Conservation (phyloP, 129 eudicot species). For the Arctium minus region DNA sequence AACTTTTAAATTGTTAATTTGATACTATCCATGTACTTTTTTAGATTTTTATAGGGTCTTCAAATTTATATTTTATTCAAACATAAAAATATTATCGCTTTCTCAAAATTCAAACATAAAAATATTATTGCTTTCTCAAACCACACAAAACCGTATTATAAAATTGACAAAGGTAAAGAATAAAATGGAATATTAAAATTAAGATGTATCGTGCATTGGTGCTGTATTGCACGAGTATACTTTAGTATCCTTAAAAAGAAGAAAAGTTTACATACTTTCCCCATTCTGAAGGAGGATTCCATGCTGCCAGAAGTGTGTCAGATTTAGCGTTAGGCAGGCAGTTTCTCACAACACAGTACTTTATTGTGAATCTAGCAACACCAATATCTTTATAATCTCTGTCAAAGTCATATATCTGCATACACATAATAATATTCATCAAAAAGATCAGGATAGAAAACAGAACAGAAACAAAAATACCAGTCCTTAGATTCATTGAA, state of each 20-base stretch:
- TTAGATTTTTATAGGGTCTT: too few relatives aligned
- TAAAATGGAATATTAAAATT: too few relatives aligned
- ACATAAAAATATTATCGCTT: too few relatives aligned
- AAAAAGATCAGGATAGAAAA: not conserved
- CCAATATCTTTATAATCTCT: slow-evolving; percentile 93
- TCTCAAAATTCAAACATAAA: too few relatives aligned
- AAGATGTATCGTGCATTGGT: not conserved
- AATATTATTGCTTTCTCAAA: too few relatives aligned
- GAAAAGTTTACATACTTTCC: slow-evolving; percentile 65
- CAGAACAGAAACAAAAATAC: not conserved
- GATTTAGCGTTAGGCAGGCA: slow-evolving; percentile 89
- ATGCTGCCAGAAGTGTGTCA: slow-evolving; percentile 83
- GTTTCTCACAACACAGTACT: slow-evolving; percentile 72
- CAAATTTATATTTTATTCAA: too few relatives aligned
- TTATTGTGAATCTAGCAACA: slow-evolving; percentile 82
- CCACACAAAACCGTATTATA: too few relatives aligned
- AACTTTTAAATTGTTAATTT: too few relatives aligned
- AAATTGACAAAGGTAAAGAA: too few relatives aligned
- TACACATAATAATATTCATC: not conserved
- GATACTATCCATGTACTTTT: too few relatives aligned
- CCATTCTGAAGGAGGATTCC: slow-evolving; percentile 99
- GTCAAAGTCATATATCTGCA: slow-evolving; percentile 91
- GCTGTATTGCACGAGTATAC: too few relatives aligned
- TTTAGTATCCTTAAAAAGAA: not conserved
- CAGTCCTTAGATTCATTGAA: not conserved